Base-by-base conservation (phyloP, 495 filamentous ascomycete genomes). In the Penicillium turbatum region DNA sequence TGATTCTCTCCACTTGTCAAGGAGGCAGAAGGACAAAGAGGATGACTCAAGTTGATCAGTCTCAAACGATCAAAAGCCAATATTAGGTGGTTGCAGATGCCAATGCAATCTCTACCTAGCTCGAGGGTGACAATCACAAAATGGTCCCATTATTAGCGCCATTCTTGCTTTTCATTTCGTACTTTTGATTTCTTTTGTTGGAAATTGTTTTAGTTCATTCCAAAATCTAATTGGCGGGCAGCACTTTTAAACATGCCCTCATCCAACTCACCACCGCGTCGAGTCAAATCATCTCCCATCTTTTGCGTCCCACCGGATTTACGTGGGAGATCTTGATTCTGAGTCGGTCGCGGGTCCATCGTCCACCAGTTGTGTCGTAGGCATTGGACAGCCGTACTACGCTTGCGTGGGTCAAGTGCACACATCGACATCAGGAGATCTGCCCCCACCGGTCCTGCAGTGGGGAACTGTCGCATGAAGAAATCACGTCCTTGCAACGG, bases 371-470 rank as follows among this genome's bases (percentile, higher is more conserved):
- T 72, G 69, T 97, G 91, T 66, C 85, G 78, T 36, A 99, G 75
- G 53, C 89, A 83, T 60, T 89, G 78, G 34, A 80, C 70, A 1
- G 90, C 87, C 1, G 85, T 90, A 48, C 85, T 82, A 34, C 95
- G 76, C 65, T 87, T 91, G 59, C 84, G 79, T 26, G 95, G 95
- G 69, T 99, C 90, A 42, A 97, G 77, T 8, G 76, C 76, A 48
- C 96, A 77, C 81, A 95, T 97, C 44, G 81, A 82, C 78, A 91
- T 86, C 55, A 99, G 69, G 56, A 97, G 68, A 66, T 97, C 90
- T 17, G 90, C 87, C 34, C 93, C 95, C 51, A 88, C 83, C 26
- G 81, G 69, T 5, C 92, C 92, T 13, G 88, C 81, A 4, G 86
- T 86, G 13, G 84, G 83, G 58, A 99, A 97, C 39, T 79, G 78